phyloP scores from a whole-genome alignment of 805 yeast species.

The Clavispora phyllophila region DNA sequence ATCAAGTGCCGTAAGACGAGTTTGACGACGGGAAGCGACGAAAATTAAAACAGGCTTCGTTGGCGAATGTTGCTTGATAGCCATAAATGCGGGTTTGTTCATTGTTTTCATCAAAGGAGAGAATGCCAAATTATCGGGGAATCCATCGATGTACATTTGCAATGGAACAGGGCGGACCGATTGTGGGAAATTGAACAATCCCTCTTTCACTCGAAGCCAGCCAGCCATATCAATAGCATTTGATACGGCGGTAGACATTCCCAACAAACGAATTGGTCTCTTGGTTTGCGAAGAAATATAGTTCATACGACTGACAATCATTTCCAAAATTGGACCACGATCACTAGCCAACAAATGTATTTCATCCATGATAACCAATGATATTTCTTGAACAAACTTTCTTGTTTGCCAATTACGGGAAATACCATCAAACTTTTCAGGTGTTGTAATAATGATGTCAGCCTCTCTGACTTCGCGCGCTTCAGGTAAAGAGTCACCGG shows the following conservation, averaged over 20 bases:
- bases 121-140: slow-evolving; percentile 75
- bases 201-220: slow-evolving; percentile 73
- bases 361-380: slow-evolving; percentile 80
- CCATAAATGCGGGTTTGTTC: slow-evolving; percentile 90
- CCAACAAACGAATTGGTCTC: slow-evolving; percentile 59
- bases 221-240: slow-evolving; percentile 84
- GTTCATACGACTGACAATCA: slow-evolving; percentile 86
- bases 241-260: slow-evolving; percentile 82
- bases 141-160: slow-evolving; percentile 84
- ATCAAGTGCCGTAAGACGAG: slow-evolving; percentile 74
- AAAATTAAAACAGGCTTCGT: slow-evolving; percentile 77
- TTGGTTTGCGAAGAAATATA: slow-evolving; percentile 58
- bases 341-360: slow-evolving; percentile 80
- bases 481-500: slow-evolving; percentile 79
- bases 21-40: slow-evolving; percentile 80
- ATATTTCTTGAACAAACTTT: slow-evolving; percentile 67
- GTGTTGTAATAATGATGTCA: slow-evolving; percentile 75
- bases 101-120: slow-evolving; percentile 81
- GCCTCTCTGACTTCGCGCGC: slow-evolving; percentile 62
- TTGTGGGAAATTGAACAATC: slow-evolving; percentile 73
- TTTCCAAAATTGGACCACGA: slow-evolving; percentile 81
- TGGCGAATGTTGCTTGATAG: slow-evolving; percentile 88
- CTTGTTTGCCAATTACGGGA: slow-evolving; percentile 82
- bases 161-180: slow-evolving; percentile 83
- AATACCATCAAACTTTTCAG: slow-evolving; percentile 84